phyloP scores from a whole-genome alignment of 1,284 basidiomycete species.

The Ganoderma lucidum region DNA sequence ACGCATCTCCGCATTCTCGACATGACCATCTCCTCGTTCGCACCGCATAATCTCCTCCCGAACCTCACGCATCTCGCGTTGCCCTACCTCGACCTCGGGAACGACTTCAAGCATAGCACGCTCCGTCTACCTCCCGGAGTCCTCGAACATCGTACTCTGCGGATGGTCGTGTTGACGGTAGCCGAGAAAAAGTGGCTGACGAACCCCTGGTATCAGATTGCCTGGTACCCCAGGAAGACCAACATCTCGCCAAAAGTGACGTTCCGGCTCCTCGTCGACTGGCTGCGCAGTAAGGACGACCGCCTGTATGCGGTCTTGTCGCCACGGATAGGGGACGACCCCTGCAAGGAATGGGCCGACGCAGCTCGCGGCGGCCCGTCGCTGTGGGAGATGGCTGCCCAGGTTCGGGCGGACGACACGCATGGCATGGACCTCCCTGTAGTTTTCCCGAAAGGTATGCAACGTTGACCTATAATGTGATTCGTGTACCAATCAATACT shows the following conservation, averaged over 20 bases:
- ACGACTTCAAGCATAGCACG: constrained; percentile 27
- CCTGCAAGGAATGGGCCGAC: constrained; percentile 36
- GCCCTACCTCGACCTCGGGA: constrained; percentile 37
- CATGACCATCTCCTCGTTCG: constrained; percentile 36
- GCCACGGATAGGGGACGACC: constrained; percentile 25
- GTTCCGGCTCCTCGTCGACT: constrained; percentile 33
- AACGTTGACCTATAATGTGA: constrained; percentile 8
- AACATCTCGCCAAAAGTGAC: constrained; percentile 30
- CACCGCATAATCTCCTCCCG: constrained; percentile 38
- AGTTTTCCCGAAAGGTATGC: constrained; percentile 18
- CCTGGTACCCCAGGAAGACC: constrained; percentile 22
- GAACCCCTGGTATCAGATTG: constrained; percentile 35
- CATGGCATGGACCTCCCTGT: constrained; percentile 31
- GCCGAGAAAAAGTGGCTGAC: constrained; percentile 34
- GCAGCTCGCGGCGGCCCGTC: constrained; percentile 31
- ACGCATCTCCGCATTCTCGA: constrained; percentile 39
- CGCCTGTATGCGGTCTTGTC: constrained; percentile 35
- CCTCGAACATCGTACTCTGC: constrained; percentile 29
- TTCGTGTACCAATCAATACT: neutral
- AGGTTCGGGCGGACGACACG: constrained; percentile 24
- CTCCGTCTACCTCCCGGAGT: constrained; percentile 35
- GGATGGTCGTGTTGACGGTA: constrained; percentile 39
- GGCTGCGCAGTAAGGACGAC: constrained; percentile 33
- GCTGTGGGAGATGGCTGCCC: constrained; percentile 36
- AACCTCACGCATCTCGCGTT: constrained; percentile 41